A percentile compares a stretch with the other conserved stretches of the same genome.
phyloP scores from a whole-genome alignment of 2,329 filamentous ascomycete species.

The Monosporascus sp. region DNA sequence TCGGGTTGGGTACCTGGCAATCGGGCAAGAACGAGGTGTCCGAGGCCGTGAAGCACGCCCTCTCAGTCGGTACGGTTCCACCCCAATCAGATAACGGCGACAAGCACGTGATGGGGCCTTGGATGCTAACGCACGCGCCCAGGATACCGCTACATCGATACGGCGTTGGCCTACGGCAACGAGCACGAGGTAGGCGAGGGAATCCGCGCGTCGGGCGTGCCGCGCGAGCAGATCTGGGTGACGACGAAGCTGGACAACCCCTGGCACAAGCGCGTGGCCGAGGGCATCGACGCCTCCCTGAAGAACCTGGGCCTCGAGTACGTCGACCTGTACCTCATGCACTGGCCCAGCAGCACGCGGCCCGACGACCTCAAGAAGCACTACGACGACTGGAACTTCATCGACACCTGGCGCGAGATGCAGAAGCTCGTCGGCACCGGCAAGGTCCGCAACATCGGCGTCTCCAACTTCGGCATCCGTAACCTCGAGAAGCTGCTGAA shows the following conservation, averaged over 20 bases:
- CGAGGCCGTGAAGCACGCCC: conserved; percentile 64
- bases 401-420: conserved; percentile 72
- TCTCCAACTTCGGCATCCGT: conserved; percentile 79
- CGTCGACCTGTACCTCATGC: conserved; percentile 66
- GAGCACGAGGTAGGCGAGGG: conserved; percentile 63
- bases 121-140: not conserved
- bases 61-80: conserved; percentile 33
- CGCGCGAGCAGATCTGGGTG: conserved; percentile 62
- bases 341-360: conserved; percentile 64
- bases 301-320: conserved; percentile 59
- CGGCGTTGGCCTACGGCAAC: conserved; percentile 73
- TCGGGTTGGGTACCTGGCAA: conserved; percentile 78
- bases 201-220: conserved; percentile 58
- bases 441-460: conserved; percentile 75
- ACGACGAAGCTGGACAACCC: conserved; percentile 83
- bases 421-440: conserved; percentile 63
- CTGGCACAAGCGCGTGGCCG: conserved; percentile 64
- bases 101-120: too few species aligned
- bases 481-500: conserved; percentile 74
- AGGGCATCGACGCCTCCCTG: conserved; percentile 56
- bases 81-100: too few species aligned
- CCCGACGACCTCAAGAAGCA: conserved; percentile 61
- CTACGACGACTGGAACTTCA: conserved; percentile 73
- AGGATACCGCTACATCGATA: conserved; percentile 74
- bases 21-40: conserved; percentile 64